Conservation (phyloP, 148 eudicot species). For the Camellia sinensis region DNA sequence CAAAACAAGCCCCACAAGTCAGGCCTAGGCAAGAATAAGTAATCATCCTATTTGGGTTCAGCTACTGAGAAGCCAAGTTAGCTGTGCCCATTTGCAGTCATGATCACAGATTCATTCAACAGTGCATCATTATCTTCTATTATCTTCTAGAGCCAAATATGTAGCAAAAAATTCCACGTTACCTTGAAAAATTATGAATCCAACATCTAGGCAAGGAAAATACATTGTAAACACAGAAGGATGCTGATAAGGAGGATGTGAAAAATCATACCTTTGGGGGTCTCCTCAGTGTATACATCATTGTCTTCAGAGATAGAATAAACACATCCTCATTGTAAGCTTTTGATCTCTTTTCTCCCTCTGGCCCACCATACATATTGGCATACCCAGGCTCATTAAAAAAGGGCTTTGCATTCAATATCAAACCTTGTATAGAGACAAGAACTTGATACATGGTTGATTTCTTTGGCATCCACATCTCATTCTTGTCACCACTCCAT, state of each 20-base stretch:
- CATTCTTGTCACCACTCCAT: constrained; percentile 62
- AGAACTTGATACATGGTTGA: constrained; percentile 94
- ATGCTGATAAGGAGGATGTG: neutral
- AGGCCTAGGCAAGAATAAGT: neutral
- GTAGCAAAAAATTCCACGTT: neutral
- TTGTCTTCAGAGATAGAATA: constrained; percentile 59
- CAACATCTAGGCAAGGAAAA: neutral
- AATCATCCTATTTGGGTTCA: neutral
- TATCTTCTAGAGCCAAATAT: neutral
- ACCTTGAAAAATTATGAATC: neutral
- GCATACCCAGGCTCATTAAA: constrained; percentile 88
- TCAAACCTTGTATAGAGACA: constrained; percentile 84
- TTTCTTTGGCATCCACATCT: constrained; percentile 69
- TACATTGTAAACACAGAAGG: neutral
- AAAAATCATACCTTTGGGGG: constrained; percentile 67
- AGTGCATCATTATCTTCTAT: neutral
- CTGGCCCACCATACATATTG: constrained; percentile 24
- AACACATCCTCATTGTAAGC: constrained; percentile 61
- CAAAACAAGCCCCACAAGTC: neutral
- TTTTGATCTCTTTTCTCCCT: constrained; percentile 44
- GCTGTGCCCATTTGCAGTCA: neutral
- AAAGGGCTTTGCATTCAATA: constrained; percentile 72
- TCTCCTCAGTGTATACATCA: constrained; percentile 60
- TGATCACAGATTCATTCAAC: neutral
- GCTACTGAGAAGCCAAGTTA: neutral